A percentile compares a stretch with the other conserved stretches of the same genome.
Evolutionary conservation across 805 yeast genomes (phyloP).

Genomic region (Cyberlindnera maclurae): DNA sequence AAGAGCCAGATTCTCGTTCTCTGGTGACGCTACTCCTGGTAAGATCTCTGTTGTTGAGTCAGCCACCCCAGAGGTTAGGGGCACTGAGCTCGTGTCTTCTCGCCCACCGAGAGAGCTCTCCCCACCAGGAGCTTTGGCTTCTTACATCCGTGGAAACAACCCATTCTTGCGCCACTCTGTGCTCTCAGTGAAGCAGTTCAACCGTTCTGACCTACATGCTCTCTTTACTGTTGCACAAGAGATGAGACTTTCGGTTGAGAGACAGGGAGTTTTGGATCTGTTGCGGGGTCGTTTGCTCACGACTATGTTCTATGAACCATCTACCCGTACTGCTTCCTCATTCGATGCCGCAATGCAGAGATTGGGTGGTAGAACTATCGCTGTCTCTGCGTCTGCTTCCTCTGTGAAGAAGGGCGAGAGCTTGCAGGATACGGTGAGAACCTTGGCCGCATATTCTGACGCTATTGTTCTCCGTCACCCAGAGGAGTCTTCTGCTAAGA

Average conservation of each 20-base stretch:
- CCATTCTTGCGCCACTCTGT: constrained; percentile 87
- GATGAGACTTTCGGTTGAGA: constrained; percentile 93
- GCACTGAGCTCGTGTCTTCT: constrained; percentile 64
- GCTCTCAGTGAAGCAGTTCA: constrained; percentile 80
- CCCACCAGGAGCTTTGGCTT: constrained; percentile 73
- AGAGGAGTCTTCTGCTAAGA: constrained; percentile 80
- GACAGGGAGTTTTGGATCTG: constrained; percentile 89
- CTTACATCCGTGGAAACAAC: constrained; percentile 73
- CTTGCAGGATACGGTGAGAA: constrained; percentile 90
- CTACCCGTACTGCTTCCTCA: constrained; percentile 93
- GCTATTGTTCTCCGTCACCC: constrained; percentile 98
- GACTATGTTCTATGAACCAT: constrained; percentile 96
- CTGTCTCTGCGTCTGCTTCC: constrained; percentile 79
- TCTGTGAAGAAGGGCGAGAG: constrained; percentile 98
- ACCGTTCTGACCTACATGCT: constrained; percentile 84
- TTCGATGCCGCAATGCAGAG: constrained; percentile 99
- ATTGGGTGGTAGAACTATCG: constrained; percentile 94
- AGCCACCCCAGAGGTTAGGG: constrained; percentile 31
- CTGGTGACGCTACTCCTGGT: constrained; percentile 33
- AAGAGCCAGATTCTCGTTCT: constrained; percentile 45
- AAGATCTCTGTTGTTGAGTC: constrained; percentile 26
- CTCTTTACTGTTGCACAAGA: constrained; percentile 97
- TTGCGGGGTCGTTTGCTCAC: constrained; percentile 87
- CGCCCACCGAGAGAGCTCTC: constrained; percentile 67
- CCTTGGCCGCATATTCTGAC: constrained; percentile 92